Evolutionary conservation across 179 eudicot genomes (phyloP).

Genomic region (Nepenthes alata): DNA sequence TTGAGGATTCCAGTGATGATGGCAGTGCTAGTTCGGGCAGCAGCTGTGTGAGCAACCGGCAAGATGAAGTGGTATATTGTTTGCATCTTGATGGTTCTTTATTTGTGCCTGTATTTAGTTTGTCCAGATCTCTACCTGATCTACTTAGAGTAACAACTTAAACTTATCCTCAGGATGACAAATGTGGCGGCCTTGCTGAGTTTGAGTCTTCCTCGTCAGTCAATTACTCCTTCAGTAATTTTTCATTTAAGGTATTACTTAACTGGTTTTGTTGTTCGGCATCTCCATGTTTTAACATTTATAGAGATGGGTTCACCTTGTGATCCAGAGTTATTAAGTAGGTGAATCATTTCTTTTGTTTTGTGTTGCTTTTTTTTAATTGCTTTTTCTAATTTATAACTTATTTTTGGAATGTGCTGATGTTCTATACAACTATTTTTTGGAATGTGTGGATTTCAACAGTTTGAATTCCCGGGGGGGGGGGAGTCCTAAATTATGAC

Average conservation of each 20-base stretch:
- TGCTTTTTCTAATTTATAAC: too few relatives aligned
- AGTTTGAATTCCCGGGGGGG: too few relatives aligned
- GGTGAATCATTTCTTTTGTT: too few relatives aligned
- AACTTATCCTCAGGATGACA: slow-evolving; percentile 49
- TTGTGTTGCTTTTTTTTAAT: background rate
- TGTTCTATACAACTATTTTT: too few relatives aligned
- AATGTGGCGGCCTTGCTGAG: slow-evolving; percentile 56
- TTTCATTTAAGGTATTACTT: slow-evolving; percentile 79
- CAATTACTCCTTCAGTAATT: slow-evolving; percentile 90
- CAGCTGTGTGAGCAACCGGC: slow-evolving; percentile 68
- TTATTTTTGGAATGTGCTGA: too few relatives aligned
- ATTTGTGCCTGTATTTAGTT: background rate
- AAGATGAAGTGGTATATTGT: slow-evolving; percentile 64
- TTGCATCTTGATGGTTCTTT: background rate
- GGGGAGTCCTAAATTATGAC: too few relatives aligned
- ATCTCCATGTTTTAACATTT: too few relatives aligned
- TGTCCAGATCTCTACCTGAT: background rate
- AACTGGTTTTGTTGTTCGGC: background rate
- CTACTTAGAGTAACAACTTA: background rate
- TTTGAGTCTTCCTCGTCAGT: slow-evolving; percentile 60
- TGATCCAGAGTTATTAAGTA: too few relatives aligned
- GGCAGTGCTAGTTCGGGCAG: slow-evolving; percentile 77
- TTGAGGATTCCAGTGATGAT: slow-evolving; percentile 72
- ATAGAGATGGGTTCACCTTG: too few relatives aligned
- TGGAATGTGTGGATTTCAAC: too few relatives aligned